Evolutionary conservation across 257 asterid genomes (phyloP).

Genomic region (Solanum paucissectum): DNA sequence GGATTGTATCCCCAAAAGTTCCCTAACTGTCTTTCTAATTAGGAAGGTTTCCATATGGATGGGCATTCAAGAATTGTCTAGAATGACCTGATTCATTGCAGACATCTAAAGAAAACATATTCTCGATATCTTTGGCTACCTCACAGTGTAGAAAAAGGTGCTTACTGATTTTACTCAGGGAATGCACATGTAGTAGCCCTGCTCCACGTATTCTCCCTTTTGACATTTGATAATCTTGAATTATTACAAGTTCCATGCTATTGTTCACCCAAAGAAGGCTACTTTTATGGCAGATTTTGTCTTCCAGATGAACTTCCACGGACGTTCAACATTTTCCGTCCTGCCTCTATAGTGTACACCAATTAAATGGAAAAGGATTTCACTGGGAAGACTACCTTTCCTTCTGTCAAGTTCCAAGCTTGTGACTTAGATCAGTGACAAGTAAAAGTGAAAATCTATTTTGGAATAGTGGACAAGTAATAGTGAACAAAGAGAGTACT

Average conservation of each 20-base stretch:
- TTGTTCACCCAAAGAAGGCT: not conserved
- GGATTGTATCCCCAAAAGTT: not conserved
- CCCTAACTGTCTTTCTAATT: not conserved
- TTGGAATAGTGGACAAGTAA: not conserved
- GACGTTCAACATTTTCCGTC: not conserved
- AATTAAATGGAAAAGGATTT: not conserved
- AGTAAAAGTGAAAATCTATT: not conserved
- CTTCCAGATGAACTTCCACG: not conserved
- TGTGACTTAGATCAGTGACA: not conserved
- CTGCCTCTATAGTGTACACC: not conserved
- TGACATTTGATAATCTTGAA: not conserved
- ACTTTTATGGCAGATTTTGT: not conserved
- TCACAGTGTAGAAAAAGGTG: not conserved
- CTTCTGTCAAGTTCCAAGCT: not conserved
- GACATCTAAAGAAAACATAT: not conserved
- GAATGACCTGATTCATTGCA: not conserved
- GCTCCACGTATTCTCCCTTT: not conserved
- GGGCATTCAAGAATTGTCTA: not conserved
- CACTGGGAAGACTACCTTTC: not conserved
- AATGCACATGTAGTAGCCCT: not conserved
- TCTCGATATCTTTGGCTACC: not conserved
- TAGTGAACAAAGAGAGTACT: not conserved
- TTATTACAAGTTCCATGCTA: not conserved
- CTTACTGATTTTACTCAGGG: not conserved
- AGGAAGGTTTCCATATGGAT: not conserved